phyloP scores from a whole-genome alignment of 2,329 filamentous ascomycete genomes.

The Alternaria burnsii region DNA sequence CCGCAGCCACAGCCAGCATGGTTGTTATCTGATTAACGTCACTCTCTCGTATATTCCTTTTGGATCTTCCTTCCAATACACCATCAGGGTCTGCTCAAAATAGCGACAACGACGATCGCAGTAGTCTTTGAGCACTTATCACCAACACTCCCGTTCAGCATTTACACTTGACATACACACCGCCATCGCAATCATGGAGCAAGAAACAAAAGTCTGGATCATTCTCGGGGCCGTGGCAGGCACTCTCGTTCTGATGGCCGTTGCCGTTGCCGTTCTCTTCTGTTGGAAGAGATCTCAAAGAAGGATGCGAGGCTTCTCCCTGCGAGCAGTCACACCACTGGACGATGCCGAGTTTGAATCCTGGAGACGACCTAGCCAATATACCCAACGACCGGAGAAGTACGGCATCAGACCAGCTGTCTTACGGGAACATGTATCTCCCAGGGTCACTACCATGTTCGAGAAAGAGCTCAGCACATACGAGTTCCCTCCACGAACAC shows the following conservation, averaged over 20 bases:
- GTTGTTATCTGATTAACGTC: conserved; percentile 39
- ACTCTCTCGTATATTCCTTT: conserved; percentile 27
- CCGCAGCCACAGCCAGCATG: conserved; percentile 34
- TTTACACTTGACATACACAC: background rate
- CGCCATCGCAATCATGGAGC: conserved; percentile 32
- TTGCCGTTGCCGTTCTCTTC: conserved; percentile 41
- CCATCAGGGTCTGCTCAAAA: background rate
- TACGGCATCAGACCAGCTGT: conserved; percentile 44
- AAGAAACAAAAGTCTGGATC: conserved; percentile 48
- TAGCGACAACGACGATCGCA: background rate
- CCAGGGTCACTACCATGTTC: conserved; percentile 40
- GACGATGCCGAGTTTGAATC: conserved; percentile 54
- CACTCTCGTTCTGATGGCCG: conserved; percentile 40
- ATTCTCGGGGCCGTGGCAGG: conserved; percentile 48
- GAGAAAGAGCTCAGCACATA: conserved; percentile 47
- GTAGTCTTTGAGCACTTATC: background rate
- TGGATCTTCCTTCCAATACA: conserved; percentile 16
- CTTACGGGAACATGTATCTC: conserved; percentile 37
- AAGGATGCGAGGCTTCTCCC: conserved; percentile 46
- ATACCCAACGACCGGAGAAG: conserved; percentile 48
- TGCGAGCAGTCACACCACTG: conserved; percentile 50
- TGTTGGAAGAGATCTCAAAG: conserved; percentile 46
- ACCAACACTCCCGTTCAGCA: background rate
- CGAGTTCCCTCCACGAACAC: conserved; percentile 38
- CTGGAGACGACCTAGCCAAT: conserved; percentile 51